Base-by-base conservation (phyloP, 495 filamentous ascomycete species). In the Clohesyomyces aquaticus region DNA sequence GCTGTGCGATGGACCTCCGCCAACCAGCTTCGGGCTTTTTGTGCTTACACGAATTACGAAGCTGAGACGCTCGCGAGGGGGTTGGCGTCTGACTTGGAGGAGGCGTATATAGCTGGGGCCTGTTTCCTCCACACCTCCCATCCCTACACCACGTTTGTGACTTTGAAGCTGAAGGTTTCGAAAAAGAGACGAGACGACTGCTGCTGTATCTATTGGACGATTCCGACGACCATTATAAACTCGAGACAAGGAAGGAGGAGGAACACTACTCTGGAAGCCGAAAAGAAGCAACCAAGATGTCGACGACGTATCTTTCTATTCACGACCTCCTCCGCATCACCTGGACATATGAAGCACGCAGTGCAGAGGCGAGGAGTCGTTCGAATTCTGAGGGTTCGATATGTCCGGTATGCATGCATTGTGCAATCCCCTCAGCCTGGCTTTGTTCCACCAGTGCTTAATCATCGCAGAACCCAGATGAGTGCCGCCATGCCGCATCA, bases 251-350 rank as follows among this genome's bases (percentile, higher is more conserved):
- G 32, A 6, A 14, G 32, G 14, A 38, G 14, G 32, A 38, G 6
- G 14, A 38, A 14, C 6, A 38, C 32, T 38, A n/a, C n/a, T n/a
- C n/a, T n/a, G n/a, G n/a, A n/a, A n/a, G n/a, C n/a, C n/a, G 6
- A 14, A 38, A 38, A 6, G 14, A 6, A 38, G 6, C 32, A 6
- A 14, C 32, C 6, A 38, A 38, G 32, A 38, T 38, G 32, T 38
- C 32, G 32, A 38, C 32, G 14, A 38, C 32, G 14, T 38, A 48
- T 18, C 22, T 48, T 48, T 4, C 22, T 48, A 18, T 48, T 48
- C 57, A 60, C 25, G 57, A 60, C 23, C 46, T 60, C 2, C 57
- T 60, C 19, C 57, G 57, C 23, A 51, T 60, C 27, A 52, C 57
- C 3, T 52, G 49, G 14, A 43, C 46, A 10, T 60, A 60, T 29